A percentile compares a stretch with the other conserved stretches of the same genome.
These are phyloP conservation scores for Pulveroboletus sp. DNA, from an alignment of 768 basidiomycete genomes.

Conservation along the genomic window DNA sequence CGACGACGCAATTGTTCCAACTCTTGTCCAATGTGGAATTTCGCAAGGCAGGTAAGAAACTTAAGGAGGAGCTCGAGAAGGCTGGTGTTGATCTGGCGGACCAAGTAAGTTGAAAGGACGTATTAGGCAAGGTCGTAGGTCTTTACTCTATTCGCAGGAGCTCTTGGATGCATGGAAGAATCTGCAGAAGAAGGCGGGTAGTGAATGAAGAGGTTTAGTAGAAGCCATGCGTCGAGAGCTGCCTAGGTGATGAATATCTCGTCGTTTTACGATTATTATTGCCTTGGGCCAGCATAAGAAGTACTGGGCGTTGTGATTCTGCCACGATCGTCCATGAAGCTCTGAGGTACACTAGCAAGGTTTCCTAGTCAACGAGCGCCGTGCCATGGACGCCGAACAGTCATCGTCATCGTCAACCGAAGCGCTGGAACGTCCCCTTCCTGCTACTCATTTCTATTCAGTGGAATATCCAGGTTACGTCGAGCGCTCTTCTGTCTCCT, in stretches of 20 bases:
- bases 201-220: conserved; percentile 2
- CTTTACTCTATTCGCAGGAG: conserved; percentile 34
- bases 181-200: conserved; percentile 27
- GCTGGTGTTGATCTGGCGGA: conserved; percentile 57
- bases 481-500: conserved; percentile 49
- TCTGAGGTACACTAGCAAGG: background rate
- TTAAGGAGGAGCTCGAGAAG: conserved; percentile 48
- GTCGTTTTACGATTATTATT: background rate
- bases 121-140: background rate
- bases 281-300: too few species aligned
- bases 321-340: background rate
- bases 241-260: background rate
- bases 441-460: conserved; percentile 63
- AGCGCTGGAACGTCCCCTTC: conserved; percentile 43
- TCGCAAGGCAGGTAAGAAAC: conserved; percentile 39
- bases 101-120: conserved; percentile 36
- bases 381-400: conserved; percentile 11
- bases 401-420: conserved; percentile 13
- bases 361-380: conserved; percentile 6
- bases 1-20: conserved; percentile 50
- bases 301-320: background rate
- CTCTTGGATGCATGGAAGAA: conserved; percentile 38
- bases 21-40: conserved; percentile 52
- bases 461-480: conserved; percentile 93
- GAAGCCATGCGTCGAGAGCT: background rate